Conservation (phyloP, 2,329 filamentous ascomycete genomes). For the Cytospora chrysosperma region DNA sequence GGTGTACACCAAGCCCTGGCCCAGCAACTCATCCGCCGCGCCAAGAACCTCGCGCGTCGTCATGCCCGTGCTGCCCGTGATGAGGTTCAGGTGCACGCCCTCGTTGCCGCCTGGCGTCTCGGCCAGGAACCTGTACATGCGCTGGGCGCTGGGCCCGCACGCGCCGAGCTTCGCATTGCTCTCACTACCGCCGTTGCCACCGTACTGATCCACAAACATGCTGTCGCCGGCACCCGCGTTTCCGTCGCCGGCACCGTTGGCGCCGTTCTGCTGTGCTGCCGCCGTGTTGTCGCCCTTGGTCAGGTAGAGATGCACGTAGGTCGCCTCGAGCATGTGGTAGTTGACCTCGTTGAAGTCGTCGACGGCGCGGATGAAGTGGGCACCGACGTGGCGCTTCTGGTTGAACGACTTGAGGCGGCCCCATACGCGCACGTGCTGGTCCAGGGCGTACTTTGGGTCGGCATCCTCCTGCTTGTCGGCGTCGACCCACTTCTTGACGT, state of each 20-base stretch:
- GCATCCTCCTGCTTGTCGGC: slow-evolving; percentile 52
- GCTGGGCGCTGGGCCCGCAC: slow-evolving; percentile 60
- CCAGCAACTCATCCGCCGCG: slow-evolving; percentile 79
- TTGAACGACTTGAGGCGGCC: slow-evolving; percentile 82
- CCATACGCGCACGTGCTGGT: slow-evolving; percentile 82
- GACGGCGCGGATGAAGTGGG: slow-evolving; percentile 77
- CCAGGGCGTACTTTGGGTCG: slow-evolving; percentile 60
- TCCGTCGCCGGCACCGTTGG: slow-evolving; percentile 33
- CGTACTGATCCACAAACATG: slow-evolving; percentile 57
- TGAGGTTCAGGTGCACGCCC: slow-evolving; percentile 77
- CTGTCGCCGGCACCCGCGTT: slow-evolving; percentile 43
- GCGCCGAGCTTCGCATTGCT: slow-evolving; percentile 44
- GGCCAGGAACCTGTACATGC: slow-evolving; percentile 69
- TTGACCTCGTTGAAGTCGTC: slow-evolving; percentile 88
- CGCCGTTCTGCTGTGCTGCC: slow-evolving; percentile 37
- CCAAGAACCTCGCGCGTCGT: slow-evolving; percentile 68
- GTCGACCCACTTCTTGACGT: slow-evolving; percentile 87
- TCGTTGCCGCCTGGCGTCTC: slow-evolving; percentile 71
- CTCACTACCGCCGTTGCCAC: slow-evolving; percentile 39
- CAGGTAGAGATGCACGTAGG: slow-evolving; percentile 82
- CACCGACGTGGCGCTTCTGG: slow-evolving; percentile 77
- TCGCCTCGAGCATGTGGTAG: slow-evolving; percentile 88
- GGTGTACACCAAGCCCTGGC: slow-evolving; percentile 75
- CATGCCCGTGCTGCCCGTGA: slow-evolving; percentile 66
- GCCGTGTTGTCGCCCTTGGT: slow-evolving; percentile 65